Evolutionary conservation across 176 grass and related monocot species (phyloP).

Genomic region (Oryza glaberrima): DNA sequence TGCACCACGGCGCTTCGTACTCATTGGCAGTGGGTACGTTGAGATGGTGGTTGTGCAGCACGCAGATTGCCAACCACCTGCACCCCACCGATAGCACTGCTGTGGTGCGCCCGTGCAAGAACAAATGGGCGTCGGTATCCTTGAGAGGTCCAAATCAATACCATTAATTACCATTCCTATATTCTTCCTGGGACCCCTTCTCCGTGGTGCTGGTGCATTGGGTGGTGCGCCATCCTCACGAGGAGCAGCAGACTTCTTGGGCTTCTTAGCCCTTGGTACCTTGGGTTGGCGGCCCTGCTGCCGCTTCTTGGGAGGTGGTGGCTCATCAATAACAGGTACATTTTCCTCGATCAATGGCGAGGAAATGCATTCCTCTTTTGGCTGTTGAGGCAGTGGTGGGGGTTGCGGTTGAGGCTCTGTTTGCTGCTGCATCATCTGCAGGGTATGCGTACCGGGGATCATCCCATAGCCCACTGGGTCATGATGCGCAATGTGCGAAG

Average conservation of each 20-base stretch:
- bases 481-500: constrained; percentile 1
- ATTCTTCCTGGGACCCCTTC: constrained; percentile 41
- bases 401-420: constrained; percentile 18
- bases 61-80: constrained; percentile 62
- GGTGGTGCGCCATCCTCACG: constrained; percentile 13
- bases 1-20: constrained; percentile 59
- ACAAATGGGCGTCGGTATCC: constrained; percentile 60
- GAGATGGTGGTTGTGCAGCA: constrained; percentile 65
- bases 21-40: constrained; percentile 52
- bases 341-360: constrained; percentile 24
- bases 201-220: constrained; percentile 32
- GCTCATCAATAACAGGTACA: constrained; percentile 26
- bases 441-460: constrained; percentile 27
- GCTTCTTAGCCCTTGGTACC: constrained; percentile 51
- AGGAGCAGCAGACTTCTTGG: constrained; percentile 42
- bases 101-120: constrained; percentile 58
- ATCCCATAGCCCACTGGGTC: constrained; percentile 38
- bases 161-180: constrained; percentile 58
- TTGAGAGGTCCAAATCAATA: constrained; percentile 56
- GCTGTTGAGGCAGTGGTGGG: background rate
- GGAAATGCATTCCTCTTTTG: constrained; percentile 35
- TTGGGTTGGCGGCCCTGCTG: constrained; percentile 36
- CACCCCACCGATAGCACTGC: constrained; percentile 62
- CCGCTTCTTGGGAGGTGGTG: constrained; percentile 46
- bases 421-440: constrained; percentile 45